Percentiles rank a stretch among this genome's conserved stretches.
phyloP scores from a whole-genome alignment of 2,329 filamentous ascomycete genomes.

The Claviceps capensis region DNA sequence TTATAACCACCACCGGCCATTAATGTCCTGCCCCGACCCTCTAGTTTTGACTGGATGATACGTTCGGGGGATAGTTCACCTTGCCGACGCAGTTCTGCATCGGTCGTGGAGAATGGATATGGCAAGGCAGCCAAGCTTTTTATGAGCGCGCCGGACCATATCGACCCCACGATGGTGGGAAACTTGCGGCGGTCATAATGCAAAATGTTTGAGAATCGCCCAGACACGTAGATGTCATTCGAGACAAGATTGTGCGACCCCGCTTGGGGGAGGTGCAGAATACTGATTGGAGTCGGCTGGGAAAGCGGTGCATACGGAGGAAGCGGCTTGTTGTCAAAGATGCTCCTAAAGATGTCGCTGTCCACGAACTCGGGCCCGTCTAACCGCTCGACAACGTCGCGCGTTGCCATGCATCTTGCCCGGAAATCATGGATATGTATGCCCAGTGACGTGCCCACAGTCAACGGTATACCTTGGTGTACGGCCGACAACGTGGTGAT shows the following conservation, averaged over 20 bases:
- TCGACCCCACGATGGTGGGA: slow-evolving; percentile 59
- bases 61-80: slow-evolving; percentile 41
- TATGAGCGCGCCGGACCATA: slow-evolving; percentile 72
- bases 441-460: slow-evolving; percentile 69
- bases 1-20: slow-evolving; percentile 85
- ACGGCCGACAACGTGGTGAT: slow-evolving; percentile 71
- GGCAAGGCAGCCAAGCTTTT: slow-evolving; percentile 60
- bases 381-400: slow-evolving; percentile 24
- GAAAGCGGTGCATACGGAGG: slow-evolving; percentile 57
- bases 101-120: slow-evolving; percentile 50
- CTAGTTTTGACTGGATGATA: slow-evolving; percentile 38
- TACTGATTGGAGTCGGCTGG: slow-evolving; percentile 69
- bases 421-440: slow-evolving; percentile 75
- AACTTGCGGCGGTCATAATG: slow-evolving; percentile 84
- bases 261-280: slow-evolving; percentile 58
- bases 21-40: slow-evolving; percentile 46
- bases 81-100: slow-evolving; percentile 42
- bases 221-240: slow-evolving; percentile 75
- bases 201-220: slow-evolving; percentile 76
- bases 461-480: slow-evolving; percentile 54
- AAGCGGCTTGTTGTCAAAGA: slow-evolving; percentile 39
- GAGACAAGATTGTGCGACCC: slow-evolving; percentile 42
- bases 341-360: slow-evolving; percentile 19
- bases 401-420: slow-evolving; percentile 19
- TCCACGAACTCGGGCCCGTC: slow-evolving; percentile 13